Evolutionary conservation across 148 eudicot species (phyloP), one percentile per base, ranked within the genome.

Genomic region (Rhododendron williamsianum): DNA sequence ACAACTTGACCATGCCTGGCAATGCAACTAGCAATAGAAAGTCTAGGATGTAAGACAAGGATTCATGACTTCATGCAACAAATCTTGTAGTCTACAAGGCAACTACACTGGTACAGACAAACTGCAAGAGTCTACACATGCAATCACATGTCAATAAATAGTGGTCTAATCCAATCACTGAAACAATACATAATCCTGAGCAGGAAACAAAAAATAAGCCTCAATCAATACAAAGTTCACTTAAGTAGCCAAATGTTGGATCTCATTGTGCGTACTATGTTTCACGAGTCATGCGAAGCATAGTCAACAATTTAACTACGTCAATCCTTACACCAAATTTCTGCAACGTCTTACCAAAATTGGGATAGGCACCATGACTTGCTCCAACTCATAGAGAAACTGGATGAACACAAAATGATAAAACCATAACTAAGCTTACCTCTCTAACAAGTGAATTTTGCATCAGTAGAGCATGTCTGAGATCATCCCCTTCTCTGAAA

Each of bases 361-460:
- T 38, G 71, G 58, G 84, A 69, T 46, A 72, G 72, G 78, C 63
- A n/a, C 13, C 13, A 35, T 1, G 3, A 49, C 12, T 18, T 4
- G 27, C 10, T 23, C 30, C 73, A 71, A 33, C n/a, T 18, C 56
- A 25, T 27, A 9, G 41, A 83, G 85, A 83, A 83, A 49, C 74
- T 12, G 49, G 33, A 73, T 76, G 18, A 52, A 43, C 16, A 52
- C 6, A 36, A 51, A 13, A 52, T 21, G 49, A 35, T 51, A 35
- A 27, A 38, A 46, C 71, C n/a, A 73, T 80, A 60, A 74, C 41
- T 71, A 48, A 58, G 78, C 84, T 84, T 90, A 86, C 98, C 95
- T 96, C 96, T 41, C 54, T 60, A 82, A 93, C 92, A 83, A 92
- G 89, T 74, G 89, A 88, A 81, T 85, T 87, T 88, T 87, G 89